Base-by-base conservation (phyloP, 352 stramenopile species). In the Pythium pyrilobum region DNA sequence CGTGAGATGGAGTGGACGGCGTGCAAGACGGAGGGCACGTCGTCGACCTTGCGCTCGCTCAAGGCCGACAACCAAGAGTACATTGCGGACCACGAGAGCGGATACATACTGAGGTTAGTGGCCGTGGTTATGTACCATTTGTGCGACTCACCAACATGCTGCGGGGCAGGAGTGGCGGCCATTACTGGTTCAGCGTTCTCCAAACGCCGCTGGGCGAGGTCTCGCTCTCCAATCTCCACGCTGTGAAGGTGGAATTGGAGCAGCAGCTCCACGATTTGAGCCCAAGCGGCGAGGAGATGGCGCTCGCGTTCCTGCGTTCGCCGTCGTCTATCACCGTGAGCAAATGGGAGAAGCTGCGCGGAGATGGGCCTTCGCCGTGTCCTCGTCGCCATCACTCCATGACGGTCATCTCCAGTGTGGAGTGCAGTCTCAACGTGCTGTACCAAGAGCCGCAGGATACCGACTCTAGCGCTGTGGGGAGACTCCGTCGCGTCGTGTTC, bases 61-160 rank as follows among this genome's bases (percentile, higher is more conserved):
- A 84, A 85, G 46, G 80, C 74, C 0, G 79, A 89, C 45, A 85
- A 82, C 34, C 77, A 87, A 27, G 79, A 89, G 62, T 89, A 89
- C 61, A 62, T 59, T 31, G 38, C 56, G 1, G 78, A 89, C 28
- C 36, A 54, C 1, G 66, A 64, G 15, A 50, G 46, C 21, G 57
- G 54, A 9, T 85, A 76, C 42, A 38, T 89, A 15, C 23, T 89
- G 0, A 63, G 72, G 70, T 85, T 36, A 20, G 25, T 37, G 6
- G 7, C 4, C 3, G 5, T 21, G 28, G 21, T 5, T 18, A 13
- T 23, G 32, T 40, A 11, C 27, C 21, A 7, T 37, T 23, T 21
- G 16, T 8, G 9, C 6, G 20, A 27, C 18, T 31, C 18, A 25
- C 9, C 15, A 33, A 11, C 7, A 42, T 56, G 21, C 36, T 33